Base-by-base conservation (phyloP, 208 protist species). In the Acanthamoeba royreba region DNA sequence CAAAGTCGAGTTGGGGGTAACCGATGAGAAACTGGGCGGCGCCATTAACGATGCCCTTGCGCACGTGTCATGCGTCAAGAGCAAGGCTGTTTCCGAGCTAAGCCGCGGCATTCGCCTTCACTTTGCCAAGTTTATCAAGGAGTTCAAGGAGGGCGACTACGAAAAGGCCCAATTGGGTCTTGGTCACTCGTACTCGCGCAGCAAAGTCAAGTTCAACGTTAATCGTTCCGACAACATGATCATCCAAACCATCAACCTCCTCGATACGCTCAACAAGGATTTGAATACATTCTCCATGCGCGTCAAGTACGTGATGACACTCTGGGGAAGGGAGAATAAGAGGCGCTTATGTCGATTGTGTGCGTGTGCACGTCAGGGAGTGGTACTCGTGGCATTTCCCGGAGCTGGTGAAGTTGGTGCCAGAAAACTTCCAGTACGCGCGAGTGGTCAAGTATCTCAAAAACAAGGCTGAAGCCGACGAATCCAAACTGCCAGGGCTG, bases 331-430 rank as follows among this genome's bases (percentile, higher is more conserved):
- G 49, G 49, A 55, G 49, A 55, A 19, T 9, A 77, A 77, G 17
- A 42, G 8, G 42, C 22, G 38, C 53, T 61, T 19, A 61, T 61
- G 53, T n/a, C 53, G n/a, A 22, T 83, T 83, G n/a, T 83, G 46
- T 72, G 72, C n/a, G 19, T 92, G 42, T 92, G 88, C 13, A 25
- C 87, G 22, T 43, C 42, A 96, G 95, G 69, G 99, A 99, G 97
- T 99, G 99, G 99, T 99, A 99, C 94, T 98, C 98, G 74, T 99
- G 99, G 98, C 99, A 99, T 97, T 99, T 99, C 97, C 99, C 99
- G 9, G 99, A 99, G 98, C 97, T 99, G 22, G 97, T 97, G 28
- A 99, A 98, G 96, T 97, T 99, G 89, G 98, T 99, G 28, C 96
- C 97, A 8, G 99, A 99, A 95, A 99, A 99, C 94, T 97, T 98